These are phyloP conservation scores for Fusarium pseudocircinatum DNA, from an alignment of 2,329 filamentous ascomycete species.

Conservation along the genomic window DNA sequence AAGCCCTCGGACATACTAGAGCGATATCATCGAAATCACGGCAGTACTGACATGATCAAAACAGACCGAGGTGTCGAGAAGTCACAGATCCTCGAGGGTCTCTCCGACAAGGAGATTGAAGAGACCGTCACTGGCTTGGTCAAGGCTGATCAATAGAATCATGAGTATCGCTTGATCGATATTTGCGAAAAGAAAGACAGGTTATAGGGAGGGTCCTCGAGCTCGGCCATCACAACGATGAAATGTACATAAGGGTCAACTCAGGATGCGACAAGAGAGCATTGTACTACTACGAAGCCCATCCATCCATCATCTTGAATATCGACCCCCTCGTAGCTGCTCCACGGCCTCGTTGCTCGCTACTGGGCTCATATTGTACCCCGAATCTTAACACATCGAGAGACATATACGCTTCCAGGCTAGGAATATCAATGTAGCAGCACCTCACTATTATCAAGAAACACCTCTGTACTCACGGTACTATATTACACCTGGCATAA, in stretches of 20 bases:
- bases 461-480: not conserved
- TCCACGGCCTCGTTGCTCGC: not conserved
- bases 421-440: not conserved
- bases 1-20: not conserved
- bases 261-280: constrained; percentile 32
- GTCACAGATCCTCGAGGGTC: constrained; percentile 66
- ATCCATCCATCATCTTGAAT: not conserved
- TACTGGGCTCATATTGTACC: not conserved
- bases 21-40: not conserved
- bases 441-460: not conserved
- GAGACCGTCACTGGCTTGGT: constrained; percentile 66
- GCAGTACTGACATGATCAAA: constrained; percentile 13
- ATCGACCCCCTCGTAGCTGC: not conserved
- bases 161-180: not conserved
- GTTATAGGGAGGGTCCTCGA: not conserved
- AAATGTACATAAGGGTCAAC: constrained; percentile 42
- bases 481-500: not conserved
- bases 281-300: constrained; percentile 34
- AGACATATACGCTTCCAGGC: not conserved
- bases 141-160: constrained; percentile 47
- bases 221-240: constrained; percentile 16
- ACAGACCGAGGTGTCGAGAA: constrained; percentile 67
- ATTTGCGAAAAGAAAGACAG: constrained; percentile 6
- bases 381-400: not conserved
- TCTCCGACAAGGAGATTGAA: constrained; percentile 70